Percentiles rank a stretch among this genome's conserved stretches.
Evolutionary conservation across 2,329 filamentous ascomycete genomes (phyloP).

Genomic region (Cladophialophora bantiana): DNA sequence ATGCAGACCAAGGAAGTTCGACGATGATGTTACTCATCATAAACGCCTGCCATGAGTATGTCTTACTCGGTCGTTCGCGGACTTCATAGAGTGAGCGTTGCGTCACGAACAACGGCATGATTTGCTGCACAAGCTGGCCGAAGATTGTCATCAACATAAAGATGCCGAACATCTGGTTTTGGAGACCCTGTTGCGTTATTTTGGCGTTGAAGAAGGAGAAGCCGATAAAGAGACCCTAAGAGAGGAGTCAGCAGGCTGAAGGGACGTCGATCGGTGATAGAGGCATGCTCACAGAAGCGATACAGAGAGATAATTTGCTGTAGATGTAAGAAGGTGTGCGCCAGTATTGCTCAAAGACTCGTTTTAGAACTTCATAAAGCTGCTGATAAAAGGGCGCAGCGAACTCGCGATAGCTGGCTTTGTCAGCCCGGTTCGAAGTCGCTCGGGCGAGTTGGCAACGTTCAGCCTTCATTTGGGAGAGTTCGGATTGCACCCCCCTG

Average conservation of each 20-base stretch:
- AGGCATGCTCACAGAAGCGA: constrained; percentile 52
- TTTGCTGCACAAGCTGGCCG: constrained; percentile 62
- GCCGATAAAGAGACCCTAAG: constrained; percentile 74
- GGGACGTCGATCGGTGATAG: neutral
- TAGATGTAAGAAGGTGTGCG: constrained; percentile 89
- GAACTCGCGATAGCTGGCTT: constrained; percentile 74
- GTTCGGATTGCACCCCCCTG: constrained; percentile 60
- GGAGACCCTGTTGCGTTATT: constrained; percentile 78
- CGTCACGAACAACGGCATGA: constrained; percentile 65
- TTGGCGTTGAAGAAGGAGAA: constrained; percentile 80
- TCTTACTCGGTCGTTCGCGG: constrained; percentile 69
- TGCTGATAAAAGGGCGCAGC: constrained; percentile 76
- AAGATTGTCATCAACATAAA: constrained; percentile 88
- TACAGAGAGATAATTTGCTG: constrained; percentile 75
- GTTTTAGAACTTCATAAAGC: constrained; percentile 69
- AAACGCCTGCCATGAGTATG: constrained; percentile 78
- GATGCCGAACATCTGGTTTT: constrained; percentile 90
- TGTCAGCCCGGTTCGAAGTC: constrained; percentile 49
- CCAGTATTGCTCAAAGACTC: constrained; percentile 93
- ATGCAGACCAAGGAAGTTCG: constrained; percentile 71
- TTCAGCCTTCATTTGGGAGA: constrained; percentile 63
- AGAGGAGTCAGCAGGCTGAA: neutral
- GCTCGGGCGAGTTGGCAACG: constrained; percentile 50
- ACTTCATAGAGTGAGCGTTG: constrained; percentile 67
- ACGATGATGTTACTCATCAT: constrained; percentile 74